These are phyloP conservation scores for Coprinopsis sp. DNA, from an alignment of 768 basidiomycete species.

Conservation along the genomic window DNA sequence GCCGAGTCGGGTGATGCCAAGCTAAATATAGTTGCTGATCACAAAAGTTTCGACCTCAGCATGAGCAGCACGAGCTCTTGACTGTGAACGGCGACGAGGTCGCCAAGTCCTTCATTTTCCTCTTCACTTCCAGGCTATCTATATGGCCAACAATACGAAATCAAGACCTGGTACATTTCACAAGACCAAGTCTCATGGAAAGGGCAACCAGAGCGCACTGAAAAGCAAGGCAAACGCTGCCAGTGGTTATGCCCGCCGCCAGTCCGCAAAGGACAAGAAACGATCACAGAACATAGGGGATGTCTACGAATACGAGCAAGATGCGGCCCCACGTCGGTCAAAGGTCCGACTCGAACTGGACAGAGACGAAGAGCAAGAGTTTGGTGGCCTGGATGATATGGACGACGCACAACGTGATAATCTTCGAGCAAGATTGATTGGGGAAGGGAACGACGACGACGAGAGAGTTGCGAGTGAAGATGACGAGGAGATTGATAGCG, in stretches of 20 bases:
- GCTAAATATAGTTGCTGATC: no score
- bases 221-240: slow-evolving; percentile 10
- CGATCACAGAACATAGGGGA: not conserved
- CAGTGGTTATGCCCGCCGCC: slow-evolving; percentile 5
- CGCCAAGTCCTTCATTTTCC: no score
- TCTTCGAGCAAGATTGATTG: slow-evolving; percentile 41
- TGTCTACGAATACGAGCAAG: slow-evolving; percentile 7
- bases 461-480: slow-evolving; percentile 60
- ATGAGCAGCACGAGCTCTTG: no score
- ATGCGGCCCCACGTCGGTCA: slow-evolving; percentile 6
- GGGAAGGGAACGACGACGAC: slow-evolving; percentile 46
- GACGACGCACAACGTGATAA: slow-evolving; percentile 4
- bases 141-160: not conserved
- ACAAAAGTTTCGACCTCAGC: no score
- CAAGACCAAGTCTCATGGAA: not conserved
- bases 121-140: no score
- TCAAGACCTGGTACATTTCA: not conserved
- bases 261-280: slow-evolving; percentile 8
- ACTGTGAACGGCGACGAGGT: no score
- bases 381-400: slow-evolving; percentile 6
- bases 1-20: no score
- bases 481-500: slow-evolving; percentile 84
- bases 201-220: slow-evolving; percentile 1
- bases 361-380: slow-evolving; percentile 6
- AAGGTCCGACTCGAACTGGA: slow-evolving; percentile 7